Percentiles rank a stretch among this genome's conserved stretches.
Conservation (phyloP, 75 land plant species). For the Sequoiadendron giganteum region DNA sequence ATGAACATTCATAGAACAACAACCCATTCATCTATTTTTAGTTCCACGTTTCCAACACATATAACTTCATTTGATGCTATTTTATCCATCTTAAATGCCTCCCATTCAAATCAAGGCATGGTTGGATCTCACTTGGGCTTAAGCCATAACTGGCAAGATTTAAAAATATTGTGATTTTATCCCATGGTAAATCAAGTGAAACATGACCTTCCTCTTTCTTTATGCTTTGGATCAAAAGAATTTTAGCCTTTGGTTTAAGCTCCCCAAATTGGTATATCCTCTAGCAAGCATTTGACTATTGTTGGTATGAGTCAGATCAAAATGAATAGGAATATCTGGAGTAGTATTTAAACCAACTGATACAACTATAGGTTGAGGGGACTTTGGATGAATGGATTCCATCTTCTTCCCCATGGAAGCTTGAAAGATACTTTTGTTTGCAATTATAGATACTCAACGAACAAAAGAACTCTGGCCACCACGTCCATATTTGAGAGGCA, state of each 20-base stretch:
- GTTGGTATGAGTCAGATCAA: background rate
- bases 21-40: no score
- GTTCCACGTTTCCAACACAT: no score
- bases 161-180: no score
- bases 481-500: constrained; percentile 87
- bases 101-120: no score
- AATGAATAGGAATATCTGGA: background rate
- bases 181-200: no score
- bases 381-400: constrained; percentile 14
- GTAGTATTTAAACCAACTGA: constrained; percentile 18
- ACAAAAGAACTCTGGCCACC: constrained; percentile 30
- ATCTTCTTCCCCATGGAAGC: constrained; percentile 26
- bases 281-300: background rate
- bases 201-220: background rate
- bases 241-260: background rate
- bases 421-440: constrained; percentile 13
- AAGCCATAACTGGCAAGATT: no score
- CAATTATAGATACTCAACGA: constrained; percentile 20
- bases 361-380: constrained; percentile 23
- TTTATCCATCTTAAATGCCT: no score
- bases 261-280: background rate
- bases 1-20: background rate
- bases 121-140: no score
- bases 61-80: no score
- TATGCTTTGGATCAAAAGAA: background rate